Evolutionary conservation across 768 basidiomycete genomes (phyloP).

Genomic region (Clitopilus passeckerianus): DNA sequence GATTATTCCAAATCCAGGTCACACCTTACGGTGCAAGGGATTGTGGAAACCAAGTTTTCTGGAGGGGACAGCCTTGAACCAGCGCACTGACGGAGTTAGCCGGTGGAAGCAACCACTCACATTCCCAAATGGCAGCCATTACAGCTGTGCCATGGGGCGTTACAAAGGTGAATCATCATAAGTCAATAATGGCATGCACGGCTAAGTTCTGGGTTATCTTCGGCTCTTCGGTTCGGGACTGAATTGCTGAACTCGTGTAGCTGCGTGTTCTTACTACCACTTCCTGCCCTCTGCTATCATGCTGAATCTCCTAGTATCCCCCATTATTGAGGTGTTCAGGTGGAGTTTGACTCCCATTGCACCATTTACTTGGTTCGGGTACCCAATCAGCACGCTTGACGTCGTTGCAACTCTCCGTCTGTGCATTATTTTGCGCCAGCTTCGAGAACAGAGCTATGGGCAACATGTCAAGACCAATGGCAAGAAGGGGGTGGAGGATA

Average conservation of each 20-base stretch:
- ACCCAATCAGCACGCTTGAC: slow-evolving; percentile 58
- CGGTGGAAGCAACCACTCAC: slow-evolving; percentile 64
- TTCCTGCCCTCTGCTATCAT: slow-evolving; percentile 15
- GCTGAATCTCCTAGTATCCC: slow-evolving; percentile 25
- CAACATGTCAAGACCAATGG: slow-evolving; percentile 40
- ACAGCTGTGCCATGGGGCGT: slow-evolving; percentile 61
- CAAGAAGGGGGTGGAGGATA: slow-evolving; percentile 33
- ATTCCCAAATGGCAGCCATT: slow-evolving; percentile 79
- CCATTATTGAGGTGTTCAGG: slow-evolving; percentile 47
- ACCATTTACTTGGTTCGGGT: slow-evolving; percentile 65
- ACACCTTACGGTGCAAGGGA: slow-evolving; percentile 58
- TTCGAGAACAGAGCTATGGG: slow-evolving; percentile 44
- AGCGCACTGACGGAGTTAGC: slow-evolving; percentile 68
- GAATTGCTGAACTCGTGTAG: not conserved
- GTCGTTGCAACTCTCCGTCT: slow-evolving; percentile 63
- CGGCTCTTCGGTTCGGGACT: not conserved
- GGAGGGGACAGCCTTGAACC: slow-evolving; percentile 93
- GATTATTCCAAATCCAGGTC: slow-evolving; percentile 76
- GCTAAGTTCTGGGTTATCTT: not conserved
- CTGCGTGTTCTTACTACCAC: slow-evolving; percentile 1
- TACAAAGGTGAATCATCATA: not conserved
- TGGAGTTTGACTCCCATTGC: slow-evolving; percentile 53
- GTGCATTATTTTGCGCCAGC: slow-evolving; percentile 63
- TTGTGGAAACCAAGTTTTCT: slow-evolving; percentile 89
- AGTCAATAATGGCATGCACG: not conserved